Evolutionary conservation across 208 protist species (phyloP).

Genomic region (Crithidia fasciculata): DNA sequence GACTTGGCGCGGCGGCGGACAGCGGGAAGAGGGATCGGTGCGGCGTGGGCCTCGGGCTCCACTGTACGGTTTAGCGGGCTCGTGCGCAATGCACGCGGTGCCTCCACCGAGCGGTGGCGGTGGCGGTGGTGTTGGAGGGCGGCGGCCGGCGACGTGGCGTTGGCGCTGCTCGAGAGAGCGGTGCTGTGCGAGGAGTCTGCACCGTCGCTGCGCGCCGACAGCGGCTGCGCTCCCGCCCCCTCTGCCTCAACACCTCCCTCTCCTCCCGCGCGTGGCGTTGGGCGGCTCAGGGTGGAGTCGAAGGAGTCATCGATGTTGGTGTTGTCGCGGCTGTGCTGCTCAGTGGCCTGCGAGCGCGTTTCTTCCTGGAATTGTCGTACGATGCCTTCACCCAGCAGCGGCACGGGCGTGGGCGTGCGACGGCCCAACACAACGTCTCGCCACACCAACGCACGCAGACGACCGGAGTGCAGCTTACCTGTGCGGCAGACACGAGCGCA

Average conservation of each 20-base stretch:
- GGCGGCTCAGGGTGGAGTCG: conserved; percentile 15
- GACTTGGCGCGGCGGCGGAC: conserved; percentile 33
- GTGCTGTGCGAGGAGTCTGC: neutral
- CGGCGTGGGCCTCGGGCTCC: neutral
- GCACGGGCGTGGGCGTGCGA: conserved; percentile 26
- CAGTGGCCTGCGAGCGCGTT: conserved; percentile 19
- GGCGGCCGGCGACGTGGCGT: neutral
- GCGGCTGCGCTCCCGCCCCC: neutral
- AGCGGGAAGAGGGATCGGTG: neutral
- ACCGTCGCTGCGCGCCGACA: conserved; percentile 2
- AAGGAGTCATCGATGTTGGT: conserved; percentile 20
- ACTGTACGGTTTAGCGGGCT: neutral
- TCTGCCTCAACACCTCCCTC: neutral
- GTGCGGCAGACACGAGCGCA: conserved; percentile 39
- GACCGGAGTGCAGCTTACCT: conserved; percentile 43
- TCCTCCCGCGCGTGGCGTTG: neutral
- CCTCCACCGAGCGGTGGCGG: conserved; percentile 23
- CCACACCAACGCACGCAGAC: conserved; percentile 64
- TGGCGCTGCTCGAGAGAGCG: neutral
- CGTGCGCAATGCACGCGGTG: neutral
- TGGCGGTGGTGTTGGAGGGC: conserved; percentile 9
- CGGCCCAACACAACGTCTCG: conserved; percentile 50
- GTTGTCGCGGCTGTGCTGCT: conserved; percentile 19
- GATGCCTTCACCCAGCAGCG: conserved; percentile 45
- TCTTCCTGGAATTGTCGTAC: conserved; percentile 32